These are phyloP conservation scores for Tylopilus balloui DNA, from an alignment of 768 basidiomycete species.

Conservation along the genomic window DNA sequence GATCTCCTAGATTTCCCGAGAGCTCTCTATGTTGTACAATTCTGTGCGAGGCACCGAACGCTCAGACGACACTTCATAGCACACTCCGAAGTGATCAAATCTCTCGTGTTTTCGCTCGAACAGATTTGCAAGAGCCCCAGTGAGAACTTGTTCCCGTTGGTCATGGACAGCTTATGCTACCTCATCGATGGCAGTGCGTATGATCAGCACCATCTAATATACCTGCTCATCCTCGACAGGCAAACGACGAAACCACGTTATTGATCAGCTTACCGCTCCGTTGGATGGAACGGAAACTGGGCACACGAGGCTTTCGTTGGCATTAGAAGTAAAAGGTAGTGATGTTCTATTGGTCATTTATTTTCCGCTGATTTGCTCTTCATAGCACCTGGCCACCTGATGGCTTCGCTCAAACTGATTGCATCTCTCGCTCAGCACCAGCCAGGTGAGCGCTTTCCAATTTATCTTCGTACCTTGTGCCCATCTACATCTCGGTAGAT, in stretches of 20 bases:
- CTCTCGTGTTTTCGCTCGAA: neutral
- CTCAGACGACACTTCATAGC: neutral
- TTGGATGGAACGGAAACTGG: neutral
- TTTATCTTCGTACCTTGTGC: neutral
- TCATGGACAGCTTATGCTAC: neutral
- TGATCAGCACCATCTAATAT: neutral
- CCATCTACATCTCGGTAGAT: neutral
- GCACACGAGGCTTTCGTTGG: neutral
- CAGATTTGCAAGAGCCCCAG: no score
- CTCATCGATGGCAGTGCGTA: constrained; percentile 1
- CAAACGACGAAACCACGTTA: neutral
- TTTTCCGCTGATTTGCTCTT: neutral
- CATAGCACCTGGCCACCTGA: constrained; percentile 1
- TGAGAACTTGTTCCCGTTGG: neutral
- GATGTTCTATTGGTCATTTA: neutral
- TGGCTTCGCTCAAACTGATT: constrained; percentile 1
- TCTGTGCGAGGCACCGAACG: neutral
- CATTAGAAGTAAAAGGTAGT: constrained; percentile 5
- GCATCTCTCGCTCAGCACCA: neutral
- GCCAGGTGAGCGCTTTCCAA: neutral
- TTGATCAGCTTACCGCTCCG: neutral
- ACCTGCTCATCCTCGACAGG: neutral
- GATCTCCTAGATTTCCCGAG: neutral
- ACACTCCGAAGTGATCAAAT: neutral
- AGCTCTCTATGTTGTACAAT: neutral